These are phyloP conservation scores for Albifimbria verrucaria DNA, from an alignment of 2,329 filamentous ascomycete species.

Conservation along the genomic window DNA sequence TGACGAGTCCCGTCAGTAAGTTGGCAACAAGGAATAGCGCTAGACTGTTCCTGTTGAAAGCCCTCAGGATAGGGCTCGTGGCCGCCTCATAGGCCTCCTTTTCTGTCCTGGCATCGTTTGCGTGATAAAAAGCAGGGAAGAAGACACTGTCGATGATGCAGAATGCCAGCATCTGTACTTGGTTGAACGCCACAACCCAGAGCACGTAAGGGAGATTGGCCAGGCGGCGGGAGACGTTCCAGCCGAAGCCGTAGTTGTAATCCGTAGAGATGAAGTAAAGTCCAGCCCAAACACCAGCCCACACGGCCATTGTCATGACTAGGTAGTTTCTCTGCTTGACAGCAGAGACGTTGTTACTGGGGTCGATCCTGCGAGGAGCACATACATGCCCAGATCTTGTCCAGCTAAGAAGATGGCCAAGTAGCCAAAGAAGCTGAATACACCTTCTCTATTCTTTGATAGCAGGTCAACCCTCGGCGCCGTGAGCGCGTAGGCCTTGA, in stretches of 20 bases:
- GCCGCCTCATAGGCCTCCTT: constrained; percentile 61
- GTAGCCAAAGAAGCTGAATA: constrained; percentile 95
- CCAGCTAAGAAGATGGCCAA: constrained; percentile 92
- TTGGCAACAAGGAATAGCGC: constrained; percentile 85
- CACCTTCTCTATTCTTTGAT: constrained; percentile 87
- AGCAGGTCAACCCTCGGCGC: constrained; percentile 76
- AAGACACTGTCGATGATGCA: constrained; percentile 73
- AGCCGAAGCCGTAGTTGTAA: constrained; percentile 66
- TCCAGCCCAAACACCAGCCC: constrained; percentile 64
- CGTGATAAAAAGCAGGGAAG: constrained; percentile 69
- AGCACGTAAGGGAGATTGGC: constrained; percentile 92
- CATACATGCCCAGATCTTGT: constrained; percentile 75
- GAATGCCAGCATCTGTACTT: constrained; percentile 74
- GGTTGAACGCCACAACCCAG: constrained; percentile 92
- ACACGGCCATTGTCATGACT: constrained; percentile 60
- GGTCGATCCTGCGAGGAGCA: constrained; percentile 56
- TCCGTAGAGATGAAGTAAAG: constrained; percentile 69
- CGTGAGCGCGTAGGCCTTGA: constrained; percentile 79
- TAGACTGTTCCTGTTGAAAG: constrained; percentile 86
- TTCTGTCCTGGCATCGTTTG: constrained; percentile 53
- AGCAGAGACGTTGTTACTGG: constrained; percentile 38
- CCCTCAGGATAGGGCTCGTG: constrained; percentile 76
- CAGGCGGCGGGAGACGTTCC: constrained; percentile 80
- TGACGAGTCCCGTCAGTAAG: constrained; percentile 82
- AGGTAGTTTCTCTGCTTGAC: constrained; percentile 53